These are phyloP conservation scores for Fusarium liriodendri DNA, from an alignment of 2,329 filamentous ascomycete species.

Conservation along the genomic window DNA sequence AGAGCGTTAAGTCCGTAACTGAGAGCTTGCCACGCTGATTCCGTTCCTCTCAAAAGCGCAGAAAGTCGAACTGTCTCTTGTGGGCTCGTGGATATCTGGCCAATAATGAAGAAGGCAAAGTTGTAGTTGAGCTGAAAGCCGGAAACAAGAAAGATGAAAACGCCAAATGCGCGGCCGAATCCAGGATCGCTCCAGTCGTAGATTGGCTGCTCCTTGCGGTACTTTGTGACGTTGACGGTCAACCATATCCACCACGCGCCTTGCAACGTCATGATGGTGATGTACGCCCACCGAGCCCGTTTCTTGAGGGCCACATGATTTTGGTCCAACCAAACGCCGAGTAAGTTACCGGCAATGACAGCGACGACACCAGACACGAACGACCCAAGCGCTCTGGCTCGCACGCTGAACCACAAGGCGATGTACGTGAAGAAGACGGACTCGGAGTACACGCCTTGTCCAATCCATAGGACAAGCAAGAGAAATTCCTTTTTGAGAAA, in stretches of 20 bases:
- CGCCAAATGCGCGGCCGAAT: conserved; percentile 72
- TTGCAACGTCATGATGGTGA: conserved; percentile 63
- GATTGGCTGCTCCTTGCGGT: conserved; percentile 62
- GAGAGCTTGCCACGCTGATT: conserved; percentile 76
- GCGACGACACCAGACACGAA: conserved; percentile 75
- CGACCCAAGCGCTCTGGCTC: conserved; percentile 69
- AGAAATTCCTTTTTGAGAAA: conserved; percentile 71
- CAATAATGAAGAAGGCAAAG: conserved; percentile 75
- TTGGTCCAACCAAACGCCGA: conserved; percentile 71
- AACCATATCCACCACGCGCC: conserved; percentile 78
- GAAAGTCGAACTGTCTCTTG: conserved; percentile 73
- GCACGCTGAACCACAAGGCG: conserved; percentile 73
- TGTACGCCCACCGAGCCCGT: conserved; percentile 65
- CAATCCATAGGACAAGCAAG: conserved; percentile 71
- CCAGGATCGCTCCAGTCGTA: conserved; percentile 73
- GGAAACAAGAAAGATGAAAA: conserved; percentile 73
- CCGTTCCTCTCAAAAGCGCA: conserved; percentile 72
- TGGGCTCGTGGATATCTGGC: conserved; percentile 68
- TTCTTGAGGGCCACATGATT: conserved; percentile 61
- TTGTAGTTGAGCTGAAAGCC: conserved; percentile 79
- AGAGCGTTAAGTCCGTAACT: conserved; percentile 74
- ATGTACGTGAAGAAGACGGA: conserved; percentile 63
- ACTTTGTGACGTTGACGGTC: conserved; percentile 71
- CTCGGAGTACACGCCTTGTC: conserved; percentile 73
- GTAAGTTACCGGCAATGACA: conserved; percentile 69